Evolutionary conservation across 148 eudicot species (phyloP).

Genomic region (Camellia sinensis): DNA sequence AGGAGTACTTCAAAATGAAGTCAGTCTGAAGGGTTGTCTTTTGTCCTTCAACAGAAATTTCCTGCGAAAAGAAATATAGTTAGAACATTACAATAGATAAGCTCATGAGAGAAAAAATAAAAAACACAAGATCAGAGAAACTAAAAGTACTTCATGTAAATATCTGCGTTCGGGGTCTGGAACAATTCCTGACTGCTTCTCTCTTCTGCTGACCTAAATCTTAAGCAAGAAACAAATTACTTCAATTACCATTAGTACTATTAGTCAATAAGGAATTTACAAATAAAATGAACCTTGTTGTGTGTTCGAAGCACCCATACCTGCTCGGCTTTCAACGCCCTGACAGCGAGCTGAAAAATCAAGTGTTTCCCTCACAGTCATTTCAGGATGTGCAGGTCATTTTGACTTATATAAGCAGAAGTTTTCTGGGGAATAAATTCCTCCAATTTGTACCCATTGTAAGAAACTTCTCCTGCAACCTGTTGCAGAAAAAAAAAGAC

Average conservation of each 20-base stretch:
- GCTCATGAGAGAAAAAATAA: background rate
- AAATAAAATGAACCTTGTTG: too few relatives aligned
- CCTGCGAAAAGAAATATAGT: constrained; percentile 41
- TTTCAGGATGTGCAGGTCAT: constrained; percentile 72
- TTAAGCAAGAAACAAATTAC: constrained; percentile 15
- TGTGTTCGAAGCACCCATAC: too few relatives aligned
- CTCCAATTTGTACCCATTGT: constrained; percentile 62
- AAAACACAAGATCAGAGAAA: background rate
- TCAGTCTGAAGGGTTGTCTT: constrained; percentile 69
- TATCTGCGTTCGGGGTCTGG: constrained; percentile 83
- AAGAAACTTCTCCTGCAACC: constrained; percentile 61
- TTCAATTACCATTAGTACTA: background rate
- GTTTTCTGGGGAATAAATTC: constrained; percentile 70
- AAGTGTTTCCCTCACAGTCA: constrained; percentile 76
- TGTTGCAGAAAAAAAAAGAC: constrained; percentile 14
- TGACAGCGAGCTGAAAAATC: constrained; percentile 81
- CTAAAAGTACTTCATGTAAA: constrained; percentile 62
- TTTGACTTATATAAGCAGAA: constrained; percentile 71
- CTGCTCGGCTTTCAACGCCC: constrained; percentile 70
- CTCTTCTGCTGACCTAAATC: constrained; percentile 62
- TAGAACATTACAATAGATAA: background rate
- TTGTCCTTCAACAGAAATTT: constrained; percentile 64
- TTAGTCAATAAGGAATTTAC: background rate
- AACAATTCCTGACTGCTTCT: constrained; percentile 67
- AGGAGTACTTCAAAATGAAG: constrained; percentile 68